Evolutionary conservation across 1,284 basidiomycete species (phyloP), one percentile per base, ranked within the genome.

Genomic region (Irpex rosettiformis): DNA sequence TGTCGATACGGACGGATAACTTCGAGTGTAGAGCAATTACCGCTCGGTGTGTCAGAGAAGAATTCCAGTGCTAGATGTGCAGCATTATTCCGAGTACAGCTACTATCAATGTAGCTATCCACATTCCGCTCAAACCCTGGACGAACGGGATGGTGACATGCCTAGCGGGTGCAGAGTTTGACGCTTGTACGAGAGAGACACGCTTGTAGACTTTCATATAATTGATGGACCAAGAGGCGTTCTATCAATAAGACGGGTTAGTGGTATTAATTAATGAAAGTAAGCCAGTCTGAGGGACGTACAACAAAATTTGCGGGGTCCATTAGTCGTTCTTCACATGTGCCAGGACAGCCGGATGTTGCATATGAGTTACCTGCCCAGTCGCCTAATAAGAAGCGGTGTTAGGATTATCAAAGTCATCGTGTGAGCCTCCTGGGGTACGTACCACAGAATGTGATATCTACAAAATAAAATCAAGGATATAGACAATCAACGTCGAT

Each of bases 391-490:
- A 6, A 5, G 16, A 33, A 33, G 11, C 30, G 30, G 8, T 33
- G 30, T 33, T 10, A 33, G 30, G 10, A 10, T n/a, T n/a, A n/a
- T n/a, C n/a, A n/a, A n/a, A n/a, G n/a, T n/a, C n/a, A n/a, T n/a
- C n/a, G n/a, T n/a, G n/a, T n/a, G n/a, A n/a, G n/a, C n/a, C n/a
- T n/a, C n/a, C n/a, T 37, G 33, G 16, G 33, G 16, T 18, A 59
- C 73, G 60, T 71, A 86, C 87, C 89, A 65, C 89, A 91, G 65
- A 91, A 90, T 10, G 89, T 91, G 61, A 91, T 91, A 69, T 91
- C 89, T 89, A n/a, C 8, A 6, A 45, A 45, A 8, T 22, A 45
- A 45, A 11, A 37, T 8, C 10, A 8, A 45, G 25, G 27, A 56
- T 47, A 43, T 27, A 51, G 58, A 63, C 21, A 7, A 47, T 47